Conservation (phyloP, 2,329 filamentous ascomycete genomes). For the Paraphaeosphaeria sporulosa region DNA sequence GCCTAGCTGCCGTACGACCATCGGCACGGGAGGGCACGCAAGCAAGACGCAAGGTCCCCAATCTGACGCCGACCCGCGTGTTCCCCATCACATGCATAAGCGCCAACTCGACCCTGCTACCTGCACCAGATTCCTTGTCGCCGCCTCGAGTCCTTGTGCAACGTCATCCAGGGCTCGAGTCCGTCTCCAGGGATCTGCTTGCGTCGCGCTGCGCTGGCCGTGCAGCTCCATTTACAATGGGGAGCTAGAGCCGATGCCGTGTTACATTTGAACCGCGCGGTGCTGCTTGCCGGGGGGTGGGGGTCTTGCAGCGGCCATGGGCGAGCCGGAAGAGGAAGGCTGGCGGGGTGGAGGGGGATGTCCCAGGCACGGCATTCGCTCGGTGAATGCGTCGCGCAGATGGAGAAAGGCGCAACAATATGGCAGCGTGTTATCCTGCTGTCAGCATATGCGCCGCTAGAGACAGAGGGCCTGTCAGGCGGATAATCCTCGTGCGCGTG, state of each 20-base stretch:
- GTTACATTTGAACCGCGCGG: constrained; percentile 14
- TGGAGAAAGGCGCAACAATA: constrained; percentile 29
- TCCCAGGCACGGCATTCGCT: constrained; percentile 9
- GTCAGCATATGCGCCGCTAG: constrained; percentile 15
- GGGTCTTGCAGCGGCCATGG: neutral
- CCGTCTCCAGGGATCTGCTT: constrained; percentile 7
- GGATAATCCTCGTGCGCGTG: neutral
- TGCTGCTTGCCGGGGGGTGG: neutral
- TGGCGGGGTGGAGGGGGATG: constrained; percentile 10
- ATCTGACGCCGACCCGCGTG: constrained; percentile 21
- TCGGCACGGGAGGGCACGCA: constrained; percentile 19
- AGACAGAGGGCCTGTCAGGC: constrained; percentile 1
- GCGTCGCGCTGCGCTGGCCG: constrained; percentile 20
- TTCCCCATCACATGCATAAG: constrained; percentile 38
- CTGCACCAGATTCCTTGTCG: neutral
- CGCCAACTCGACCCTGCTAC: constrained; percentile 23
- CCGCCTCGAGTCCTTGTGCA: constrained; percentile 14
- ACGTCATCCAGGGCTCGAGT: neutral
- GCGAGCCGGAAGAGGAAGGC: constrained; percentile 11
- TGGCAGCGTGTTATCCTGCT: constrained; percentile 19
- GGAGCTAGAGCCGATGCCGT: constrained; percentile 22
- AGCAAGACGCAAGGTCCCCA: constrained; percentile 20
- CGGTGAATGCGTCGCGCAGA: constrained; percentile 20
- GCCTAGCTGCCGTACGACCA: constrained; percentile 30
- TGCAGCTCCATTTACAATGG: constrained; percentile 15